Evolutionary conservation across 2,329 filamentous ascomycete genomes (phyloP).

Genomic region (Tolypocladium guangdongense): DNA sequence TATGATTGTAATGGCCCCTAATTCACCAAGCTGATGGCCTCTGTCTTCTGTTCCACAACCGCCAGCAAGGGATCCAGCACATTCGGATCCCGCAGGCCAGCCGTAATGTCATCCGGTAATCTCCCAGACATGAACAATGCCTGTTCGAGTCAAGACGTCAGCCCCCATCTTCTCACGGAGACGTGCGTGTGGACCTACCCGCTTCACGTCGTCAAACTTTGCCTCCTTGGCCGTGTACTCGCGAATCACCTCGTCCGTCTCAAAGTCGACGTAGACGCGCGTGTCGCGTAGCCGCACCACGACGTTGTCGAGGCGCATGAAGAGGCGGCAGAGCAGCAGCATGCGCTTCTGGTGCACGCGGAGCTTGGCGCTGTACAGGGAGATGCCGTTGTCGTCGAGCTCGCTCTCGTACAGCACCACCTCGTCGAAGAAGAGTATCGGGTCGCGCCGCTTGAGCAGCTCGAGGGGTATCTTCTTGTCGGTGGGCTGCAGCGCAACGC

Average conservation of each 20-base stretch:
- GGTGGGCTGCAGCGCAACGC: constrained; percentile 10
- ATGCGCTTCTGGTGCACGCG: constrained; percentile 86
- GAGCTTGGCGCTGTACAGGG: constrained; percentile 80
- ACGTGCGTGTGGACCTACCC: constrained; percentile 35
- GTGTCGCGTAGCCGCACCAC: constrained; percentile 82
- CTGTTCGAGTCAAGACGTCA: constrained; percentile 17
- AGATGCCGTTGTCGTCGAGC: constrained; percentile 93
- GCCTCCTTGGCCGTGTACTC: constrained; percentile 89
- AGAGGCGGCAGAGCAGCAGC: constrained; percentile 74
- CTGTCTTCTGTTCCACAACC: constrained; percentile 56
- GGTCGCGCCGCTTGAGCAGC: constrained; percentile 77
- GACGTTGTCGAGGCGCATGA: constrained; percentile 88
- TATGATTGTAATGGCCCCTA: neutral
- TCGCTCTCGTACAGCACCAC: constrained; percentile 96
- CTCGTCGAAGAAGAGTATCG: constrained; percentile 93
- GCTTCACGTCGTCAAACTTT: constrained; percentile 63
- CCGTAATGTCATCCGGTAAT: constrained; percentile 60
- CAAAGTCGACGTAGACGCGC: constrained; percentile 84
- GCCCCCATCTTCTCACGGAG: neutral
- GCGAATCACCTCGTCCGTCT: constrained; percentile 63
- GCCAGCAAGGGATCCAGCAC: constrained; percentile 58
- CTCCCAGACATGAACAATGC: constrained; percentile 37
- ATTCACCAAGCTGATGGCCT: constrained; percentile 25
- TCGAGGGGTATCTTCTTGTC: constrained; percentile 63
- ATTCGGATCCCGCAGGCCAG: constrained; percentile 71